Evolutionary conservation across 78 protist genomes (phyloP), one percentile per base, ranked within the genome.

Genomic region (Planoprotostelium fungivorum): DNA sequence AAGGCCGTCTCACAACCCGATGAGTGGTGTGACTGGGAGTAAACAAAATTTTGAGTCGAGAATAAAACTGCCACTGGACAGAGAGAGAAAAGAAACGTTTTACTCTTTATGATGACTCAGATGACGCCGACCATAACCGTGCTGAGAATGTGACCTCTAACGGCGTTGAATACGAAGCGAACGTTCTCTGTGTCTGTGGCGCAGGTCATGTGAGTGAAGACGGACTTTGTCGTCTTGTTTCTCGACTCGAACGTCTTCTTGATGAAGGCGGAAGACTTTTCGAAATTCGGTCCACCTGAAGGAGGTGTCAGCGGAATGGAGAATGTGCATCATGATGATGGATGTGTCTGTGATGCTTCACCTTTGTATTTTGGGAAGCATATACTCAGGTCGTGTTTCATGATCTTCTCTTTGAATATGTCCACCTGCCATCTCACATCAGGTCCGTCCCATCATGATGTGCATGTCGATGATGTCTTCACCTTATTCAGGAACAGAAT

Each of bases 181-280:
- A 96, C 90, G 87, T 95, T 91, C 63, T 95, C 37, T 28, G 97
- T 95, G 92, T 96, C 96, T 0, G 98, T 96, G 1, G 98, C 98
- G 92, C 98, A 96, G 0, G 98, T 96, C 36, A 90, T 84, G 88
- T 94, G 97, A 23, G 94, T 38, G 89, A 95, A 95, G 85, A 96
- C 86, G 16, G 38, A 31, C 88, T 37, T 38, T 37, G 88, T 87
- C 38, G 86, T 91, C 39, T 92, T 89, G 93, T 94, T 94, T 83
- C 86, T 88, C 84, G 63, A 88, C 31, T 83, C 86, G 95, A 95
- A 92, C 83, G 92, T 85, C 73, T 94, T 91, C 38, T 83, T 84
- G 89, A 96, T 94, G 36, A 93, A 91, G 86, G 86, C 92, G 28
- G 94, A 84, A 36, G 93, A 95, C 51, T 87, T 84, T 1, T 90